Base-by-base conservation (phyloP, 345 rosid genomes). In the Capsella bursapastoris region DNA sequence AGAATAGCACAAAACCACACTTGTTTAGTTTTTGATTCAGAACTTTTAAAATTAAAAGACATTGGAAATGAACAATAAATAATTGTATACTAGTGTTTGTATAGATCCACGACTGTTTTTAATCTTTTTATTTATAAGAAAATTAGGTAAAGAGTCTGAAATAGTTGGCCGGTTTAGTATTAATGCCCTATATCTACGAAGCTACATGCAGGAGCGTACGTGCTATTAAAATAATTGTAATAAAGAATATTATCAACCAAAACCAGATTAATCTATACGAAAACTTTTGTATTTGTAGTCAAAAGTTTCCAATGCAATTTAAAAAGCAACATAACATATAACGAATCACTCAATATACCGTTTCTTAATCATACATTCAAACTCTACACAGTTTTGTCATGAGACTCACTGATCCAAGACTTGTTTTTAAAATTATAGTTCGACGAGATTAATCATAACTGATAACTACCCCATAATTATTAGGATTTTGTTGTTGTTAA, bases 31-130 rank as follows among this genome's bases (percentile, higher is more conserved):
- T 72, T 52, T 72, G 28, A 34, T 47, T 28, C 13, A n/a, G 52
- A 35, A 9, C 15, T 57, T 74, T 11, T 3, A 28, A 16, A 8
- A 16, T 18, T 10, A 7, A 38, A 27, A 31, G 7, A 40, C 27
- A 27, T 37, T 38, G 65, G 60, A 31, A 49, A 47, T 57, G 28
- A 74, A 53, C 45, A 47, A 72, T 53, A 43, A 55, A 56, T 25
- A 55, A 43, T 62, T 35, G 25, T 22, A 1, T 3, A 22, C 12
- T 18, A 16, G 7, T 40, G 7, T 37, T 16, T 38, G 40, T 27
- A 10, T 43, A 31, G 7, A 59, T 14, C 47, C 37, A 34, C 25
- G 25, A 22, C 28, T 18, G 16, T 57, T 57, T 34, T 22, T 10
- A 5, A 44, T 14, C 0, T 14, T 13, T 13, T 13, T 2, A 29